Conservation (phyloP, 139 green algal species). For the Tetraselmis chui region DNA sequence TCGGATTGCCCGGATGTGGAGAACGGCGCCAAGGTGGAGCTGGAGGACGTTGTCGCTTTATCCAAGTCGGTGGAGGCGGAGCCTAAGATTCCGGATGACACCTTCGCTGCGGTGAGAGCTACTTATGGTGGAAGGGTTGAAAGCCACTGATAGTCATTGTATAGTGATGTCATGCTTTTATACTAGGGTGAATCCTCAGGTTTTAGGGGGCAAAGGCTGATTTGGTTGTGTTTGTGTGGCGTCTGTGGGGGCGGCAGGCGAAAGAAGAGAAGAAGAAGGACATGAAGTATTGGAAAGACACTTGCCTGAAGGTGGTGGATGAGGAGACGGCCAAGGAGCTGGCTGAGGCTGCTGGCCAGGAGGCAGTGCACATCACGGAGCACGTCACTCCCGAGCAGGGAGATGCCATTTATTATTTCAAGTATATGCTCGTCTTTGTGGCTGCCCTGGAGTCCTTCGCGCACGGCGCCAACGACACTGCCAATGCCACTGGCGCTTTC, state of each 20-base stretch:
- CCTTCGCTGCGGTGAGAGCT: too few relatives aligned
- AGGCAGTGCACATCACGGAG: background rate
- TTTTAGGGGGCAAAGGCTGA: too few relatives aligned
- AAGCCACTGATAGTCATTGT: too few relatives aligned
- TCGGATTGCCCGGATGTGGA: too few relatives aligned
- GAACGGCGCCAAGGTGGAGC: too few relatives aligned
- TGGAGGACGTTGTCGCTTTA: too few relatives aligned
- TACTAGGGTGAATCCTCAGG: too few relatives aligned
- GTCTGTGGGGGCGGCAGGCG: background rate
- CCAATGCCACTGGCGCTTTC: conserved; percentile 30
- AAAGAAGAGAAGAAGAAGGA: background rate
- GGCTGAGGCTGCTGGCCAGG: background rate
- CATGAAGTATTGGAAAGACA: background rate
- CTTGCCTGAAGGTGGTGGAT: background rate
- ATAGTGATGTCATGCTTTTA: too few relatives aligned
- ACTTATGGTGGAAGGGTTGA: too few relatives aligned
- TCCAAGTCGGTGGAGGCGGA: too few relatives aligned
- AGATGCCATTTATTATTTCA: conserved; percentile 9
- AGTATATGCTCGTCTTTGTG: conserved; percentile 19
- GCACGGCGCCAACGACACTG: conserved; percentile 31
- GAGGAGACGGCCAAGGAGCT: conserved; percentile 4
- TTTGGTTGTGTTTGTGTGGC: background rate
- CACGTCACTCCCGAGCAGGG: background rate
- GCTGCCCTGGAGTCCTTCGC: conserved; percentile 16
- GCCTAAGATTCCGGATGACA: too few relatives aligned